Evolutionary conservation across 208 protist species (phyloP).

Genomic region (Leishmania turanica): DNA sequence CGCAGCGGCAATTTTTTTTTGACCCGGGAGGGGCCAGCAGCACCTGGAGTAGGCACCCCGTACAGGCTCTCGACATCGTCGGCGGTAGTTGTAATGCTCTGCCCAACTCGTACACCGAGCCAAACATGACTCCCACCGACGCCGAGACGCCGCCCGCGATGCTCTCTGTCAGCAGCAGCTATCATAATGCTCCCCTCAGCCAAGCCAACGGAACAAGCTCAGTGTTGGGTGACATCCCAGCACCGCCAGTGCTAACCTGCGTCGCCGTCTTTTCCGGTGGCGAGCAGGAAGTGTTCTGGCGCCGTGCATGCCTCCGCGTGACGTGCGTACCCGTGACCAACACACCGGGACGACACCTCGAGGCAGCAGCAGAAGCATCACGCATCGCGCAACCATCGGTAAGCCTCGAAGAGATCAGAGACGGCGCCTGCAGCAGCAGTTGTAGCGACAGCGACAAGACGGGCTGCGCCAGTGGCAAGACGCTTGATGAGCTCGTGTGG

Average conservation of each 20-base stretch:
- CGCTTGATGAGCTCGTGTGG: constrained; percentile 17
- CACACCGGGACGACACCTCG: neutral
- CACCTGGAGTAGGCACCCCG: neutral
- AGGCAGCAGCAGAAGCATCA: neutral
- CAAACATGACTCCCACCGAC: neutral
- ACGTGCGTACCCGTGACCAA: constrained; percentile 8
- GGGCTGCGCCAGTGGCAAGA: neutral
- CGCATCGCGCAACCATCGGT: neutral
- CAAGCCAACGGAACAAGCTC: neutral
- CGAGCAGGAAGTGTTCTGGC: constrained; percentile 16
- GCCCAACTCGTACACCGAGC: neutral
- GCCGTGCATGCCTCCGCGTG: constrained; percentile 19
- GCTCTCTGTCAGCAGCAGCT: neutral
- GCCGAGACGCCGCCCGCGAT: neutral
- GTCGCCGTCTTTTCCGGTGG: constrained; percentile 6
- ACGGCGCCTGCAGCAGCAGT: neutral
- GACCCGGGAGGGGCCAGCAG: too few species aligned
- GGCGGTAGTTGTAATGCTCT: neutral
- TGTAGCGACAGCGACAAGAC: constrained; percentile 1
- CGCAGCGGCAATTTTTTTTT: neutral
- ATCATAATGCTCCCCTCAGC: neutral
- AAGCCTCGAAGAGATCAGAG: neutral
- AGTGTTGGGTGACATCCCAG: neutral
- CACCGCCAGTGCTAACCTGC: constrained; percentile 3
- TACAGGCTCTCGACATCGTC: neutral